Percentiles rank a stretch among this genome's conserved stretches.
Evolutionary conservation across 1,139 yeast genomes (phyloP).

Genomic region (Hyphopichia wangnamkhiaoensis): DNA sequence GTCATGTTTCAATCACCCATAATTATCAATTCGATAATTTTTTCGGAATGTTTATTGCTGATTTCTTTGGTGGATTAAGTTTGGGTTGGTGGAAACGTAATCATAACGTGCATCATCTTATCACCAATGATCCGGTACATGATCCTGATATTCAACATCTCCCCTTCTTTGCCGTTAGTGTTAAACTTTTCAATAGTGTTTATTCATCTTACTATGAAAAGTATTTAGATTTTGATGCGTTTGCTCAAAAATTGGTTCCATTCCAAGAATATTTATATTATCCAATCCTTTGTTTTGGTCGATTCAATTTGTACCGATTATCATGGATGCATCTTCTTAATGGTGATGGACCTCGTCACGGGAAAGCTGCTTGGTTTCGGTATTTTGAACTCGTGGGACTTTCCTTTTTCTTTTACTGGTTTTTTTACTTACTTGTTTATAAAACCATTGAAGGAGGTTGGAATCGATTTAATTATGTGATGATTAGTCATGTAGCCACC

Average conservation of each 20-base stretch:
- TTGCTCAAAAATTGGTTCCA: conserved; percentile 59
- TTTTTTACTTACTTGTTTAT: conserved; percentile 63
- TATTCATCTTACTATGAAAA: conserved; percentile 81
- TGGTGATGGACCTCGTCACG: conserved; percentile 78
- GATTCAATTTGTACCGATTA: conserved; percentile 79
- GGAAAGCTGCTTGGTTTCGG: conserved; percentile 85
- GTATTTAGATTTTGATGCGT: conserved; percentile 62
- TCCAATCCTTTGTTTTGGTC: conserved; percentile 77
- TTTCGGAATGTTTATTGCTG: conserved; percentile 72
- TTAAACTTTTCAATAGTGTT: conserved; percentile 63
- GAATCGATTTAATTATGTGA: conserved; percentile 56
- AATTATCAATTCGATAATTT: conserved; percentile 76
- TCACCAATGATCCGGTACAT: conserved; percentile 88
- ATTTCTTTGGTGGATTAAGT: conserved; percentile 83
- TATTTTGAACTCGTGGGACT: conserved; percentile 76
- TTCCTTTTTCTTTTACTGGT: conserved; percentile 72
- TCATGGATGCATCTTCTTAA: conserved; percentile 74
- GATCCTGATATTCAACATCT: conserved; percentile 94
- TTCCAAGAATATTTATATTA: conserved; percentile 74
- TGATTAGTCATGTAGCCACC: conserved; percentile 78
- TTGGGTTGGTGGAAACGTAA: conserved; percentile 95
- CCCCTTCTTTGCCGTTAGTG: conserved; percentile 86
- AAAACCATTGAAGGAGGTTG: conserved; percentile 51
- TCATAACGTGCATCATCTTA: conserved; percentile 86
- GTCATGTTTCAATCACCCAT: conserved; percentile 82